Evolutionary conservation across 352 stramenopile genomes (phyloP), one percentile per base, ranked within the genome.

Genomic region (Aphanomyces stellatus): DNA sequence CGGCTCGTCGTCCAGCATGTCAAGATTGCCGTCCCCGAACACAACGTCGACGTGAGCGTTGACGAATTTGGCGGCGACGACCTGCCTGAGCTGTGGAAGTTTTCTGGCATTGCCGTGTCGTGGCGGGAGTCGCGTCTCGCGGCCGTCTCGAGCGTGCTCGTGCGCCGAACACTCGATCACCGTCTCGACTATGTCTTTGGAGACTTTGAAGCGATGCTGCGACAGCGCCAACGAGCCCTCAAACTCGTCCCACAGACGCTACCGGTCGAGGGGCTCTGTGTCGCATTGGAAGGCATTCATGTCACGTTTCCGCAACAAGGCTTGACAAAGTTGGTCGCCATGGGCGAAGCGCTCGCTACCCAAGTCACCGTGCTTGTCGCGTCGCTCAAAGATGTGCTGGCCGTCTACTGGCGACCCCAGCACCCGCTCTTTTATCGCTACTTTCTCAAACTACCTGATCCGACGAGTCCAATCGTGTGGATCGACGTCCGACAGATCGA

Each of bases 41-140:
- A 73, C 42, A 62, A 74, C 30, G 25, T 89, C 8, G 40, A 75
- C 13, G 28, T 89, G 27, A 25, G 49, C 25, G 71, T 89, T 35
- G 79, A 80, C 2, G 40, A 82, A 1, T 90, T 93, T 60, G 76
- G 71, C 28, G 81, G 85, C 27, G 71, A 85, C 8, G 85, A 93
- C 67, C 62, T 93, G 19, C 85, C 85, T 0, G 79, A 91, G 24
- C 46, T 89, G 33, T 93, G 85, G 85, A 51, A 62, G 13, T 91
- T 93, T 59, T 64, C 72, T 5, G 46, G 76, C 43, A 78, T 91
- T 35, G 41, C 34, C 10, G 34, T 93, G 17, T 60, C 70, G 0
- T 71, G 79, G 30, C 83, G 81, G 25, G 64, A 51, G 15, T 43
- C 87, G 0, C 69, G 80, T n/a, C 72, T 91, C 62, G 31, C 76